Base-by-base conservation (phyloP, 1,284 basidiomycete species). In the Salmacisia buchloeana region DNA sequence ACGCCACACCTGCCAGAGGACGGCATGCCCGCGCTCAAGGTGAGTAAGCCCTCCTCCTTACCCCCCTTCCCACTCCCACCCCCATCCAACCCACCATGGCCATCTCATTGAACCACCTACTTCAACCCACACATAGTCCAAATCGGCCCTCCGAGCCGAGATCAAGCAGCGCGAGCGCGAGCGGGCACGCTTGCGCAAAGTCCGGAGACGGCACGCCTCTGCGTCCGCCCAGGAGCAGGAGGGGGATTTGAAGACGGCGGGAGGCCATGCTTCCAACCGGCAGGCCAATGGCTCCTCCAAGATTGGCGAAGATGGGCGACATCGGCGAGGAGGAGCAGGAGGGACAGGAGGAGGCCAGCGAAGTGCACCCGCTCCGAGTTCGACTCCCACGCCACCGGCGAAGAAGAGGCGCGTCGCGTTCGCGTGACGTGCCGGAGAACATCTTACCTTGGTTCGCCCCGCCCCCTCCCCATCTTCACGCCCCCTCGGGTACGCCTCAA, bases 141-240 rank as follows among this genome's bases (percentile, higher is more conserved):
- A 52, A 52, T 21, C 46, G 13, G 10, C 6, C 23, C 25, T 52
- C 46, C 46, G 46, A 9, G 25, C 15, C 3, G 46, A 52, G 21
- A 52, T 52, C 46, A 52, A 52, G 46, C 46, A 52, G 25, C 23
- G 29, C 23, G 46, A 52, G 29, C 46, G 46, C 21, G 46, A 52
- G 2, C 46, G 46, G 29, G 46, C n/a, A n/a, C n/a, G n/a, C n/a
- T n/a, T n/a, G n/a, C n/a, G n/a, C n/a, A n/a, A n/a, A n/a, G n/a
- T n/a, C n/a, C n/a, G n/a, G n/a, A n/a, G n/a, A n/a, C n/a, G n/a
- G n/a, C n/a, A n/a, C n/a, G n/a, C n/a, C n/a, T n/a, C n/a, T n/a
- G n/a, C n/a, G n/a, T n/a, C n/a, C n/a, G n/a, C n/a, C 46, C 46
- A 25, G 25, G 23, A 52, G 29, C 7, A 25, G 46, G 18, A 52